Conservation (phyloP, 768 basidiomycete genomes). For the Dioszegia crocea region DNA sequence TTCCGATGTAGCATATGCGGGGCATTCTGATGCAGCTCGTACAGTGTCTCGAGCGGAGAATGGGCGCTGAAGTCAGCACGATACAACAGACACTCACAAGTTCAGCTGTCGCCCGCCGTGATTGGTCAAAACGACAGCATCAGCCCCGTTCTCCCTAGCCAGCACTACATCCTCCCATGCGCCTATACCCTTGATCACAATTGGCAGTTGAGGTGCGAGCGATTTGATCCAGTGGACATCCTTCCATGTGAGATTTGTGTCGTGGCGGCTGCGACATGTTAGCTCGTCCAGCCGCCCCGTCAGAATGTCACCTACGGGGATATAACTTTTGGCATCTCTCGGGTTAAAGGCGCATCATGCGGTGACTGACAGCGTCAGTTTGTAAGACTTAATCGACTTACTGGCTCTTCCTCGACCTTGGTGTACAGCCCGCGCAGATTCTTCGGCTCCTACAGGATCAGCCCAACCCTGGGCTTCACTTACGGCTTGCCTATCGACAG, state of each 20-base stretch:
- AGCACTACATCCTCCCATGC: constrained; percentile 40
- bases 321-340: constrained; percentile 1
- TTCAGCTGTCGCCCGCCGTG: constrained; percentile 66
- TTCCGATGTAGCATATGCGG: constrained; percentile 52
- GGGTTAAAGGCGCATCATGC: constrained; percentile 5
- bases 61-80: constrained; percentile 56
- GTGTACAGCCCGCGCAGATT: constrained; percentile 19
- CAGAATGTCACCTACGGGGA: constrained; percentile 2
- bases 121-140: constrained; percentile 53
- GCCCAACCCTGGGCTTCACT: neutral
- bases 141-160: constrained; percentile 51
- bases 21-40: constrained; percentile 52
- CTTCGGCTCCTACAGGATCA: constrained; percentile 12
- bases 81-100: constrained; percentile 20
- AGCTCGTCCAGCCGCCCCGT: too few species aligned
- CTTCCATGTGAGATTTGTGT: constrained; percentile 42
- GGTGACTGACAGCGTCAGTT: constrained; percentile 11
- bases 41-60: constrained; percentile 63
- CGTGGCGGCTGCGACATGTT: constrained; percentile 22
- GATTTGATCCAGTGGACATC: constrained; percentile 49
- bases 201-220: constrained; percentile 36
- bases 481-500: constrained; percentile 41
- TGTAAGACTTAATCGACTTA: constrained; percentile 22
- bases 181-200: constrained; percentile 52
- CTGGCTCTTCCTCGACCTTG: constrained; percentile 27